These are phyloP conservation scores for Rhodofomes roseus DNA, from an alignment of 1,284 basidiomycete species.

Conservation along the genomic window DNA sequence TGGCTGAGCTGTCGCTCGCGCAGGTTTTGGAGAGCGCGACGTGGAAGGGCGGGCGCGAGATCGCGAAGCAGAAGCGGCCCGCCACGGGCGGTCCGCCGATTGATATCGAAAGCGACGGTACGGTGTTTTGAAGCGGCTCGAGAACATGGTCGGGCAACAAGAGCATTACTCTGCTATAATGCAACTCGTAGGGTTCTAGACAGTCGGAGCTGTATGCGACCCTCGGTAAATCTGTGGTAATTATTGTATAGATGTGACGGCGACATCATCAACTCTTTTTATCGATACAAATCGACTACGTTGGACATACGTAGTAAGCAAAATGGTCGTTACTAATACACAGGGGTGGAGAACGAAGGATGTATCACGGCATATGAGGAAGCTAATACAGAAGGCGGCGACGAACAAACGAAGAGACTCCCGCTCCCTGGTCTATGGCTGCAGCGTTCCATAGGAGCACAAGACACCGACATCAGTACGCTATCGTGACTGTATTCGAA, in stretches of 20 bases:
- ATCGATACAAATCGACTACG: no score
- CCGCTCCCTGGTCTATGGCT: no score
- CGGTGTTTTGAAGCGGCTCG: slow-evolving; percentile 64
- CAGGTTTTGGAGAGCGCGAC: slow-evolving; percentile 93
- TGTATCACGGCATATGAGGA: no score
- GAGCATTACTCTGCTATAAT: not conserved
- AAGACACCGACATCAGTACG: not conserved
- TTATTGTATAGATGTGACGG: not conserved
- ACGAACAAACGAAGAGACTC: no score
- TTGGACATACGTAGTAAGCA: no score
- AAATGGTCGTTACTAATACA: no score
- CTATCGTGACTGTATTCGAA: not conserved
- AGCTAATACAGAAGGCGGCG: no score
- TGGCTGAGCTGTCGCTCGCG: slow-evolving; percentile 61
- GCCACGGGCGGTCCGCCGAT: slow-evolving; percentile 82
- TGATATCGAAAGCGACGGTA: slow-evolving; percentile 83
- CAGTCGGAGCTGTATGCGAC: no score
- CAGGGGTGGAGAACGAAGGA: no score
- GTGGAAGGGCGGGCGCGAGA: slow-evolving; percentile 93
- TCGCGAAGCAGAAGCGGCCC: slow-evolving; percentile 77
- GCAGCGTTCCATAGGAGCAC: not conserved
- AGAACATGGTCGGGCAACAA: not conserved
- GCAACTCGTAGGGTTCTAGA: no score
- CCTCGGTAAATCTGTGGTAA: not conserved
- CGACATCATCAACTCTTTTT: no score